Conservation (phyloP, 371 early-diverging fungal species). For the Mortierella sp. region DNA sequence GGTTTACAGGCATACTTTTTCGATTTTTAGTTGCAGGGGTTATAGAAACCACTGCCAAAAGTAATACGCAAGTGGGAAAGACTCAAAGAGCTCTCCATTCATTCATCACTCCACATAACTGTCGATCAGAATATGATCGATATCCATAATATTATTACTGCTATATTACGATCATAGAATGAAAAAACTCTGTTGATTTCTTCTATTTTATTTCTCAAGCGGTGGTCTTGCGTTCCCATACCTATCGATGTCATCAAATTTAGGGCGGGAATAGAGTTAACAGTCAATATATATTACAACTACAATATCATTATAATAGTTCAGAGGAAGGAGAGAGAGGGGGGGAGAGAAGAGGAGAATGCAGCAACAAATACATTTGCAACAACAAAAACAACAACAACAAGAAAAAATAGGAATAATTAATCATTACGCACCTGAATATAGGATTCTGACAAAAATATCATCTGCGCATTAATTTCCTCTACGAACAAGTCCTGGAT, state of each 20-base stretch:
- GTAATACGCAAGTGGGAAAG: not conserved
- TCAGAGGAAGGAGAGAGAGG: not conserved
- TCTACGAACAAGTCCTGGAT: conserved; percentile 95
- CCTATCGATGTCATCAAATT: conserved; percentile 13
- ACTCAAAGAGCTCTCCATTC: too few species aligned
- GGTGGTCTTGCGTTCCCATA: conserved; percentile 44
- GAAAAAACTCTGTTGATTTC: not conserved
- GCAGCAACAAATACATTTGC: not conserved
- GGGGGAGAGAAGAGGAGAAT: not conserved
- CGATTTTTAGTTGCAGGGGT: not conserved
- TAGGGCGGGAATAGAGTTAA: not conserved
- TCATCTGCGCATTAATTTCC: conserved; percentile 95
- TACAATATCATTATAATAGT: not conserved
- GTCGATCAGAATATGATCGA: not conserved
- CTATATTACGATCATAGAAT: not conserved
- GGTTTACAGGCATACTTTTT: not conserved
- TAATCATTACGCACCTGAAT: conserved; percentile 78
- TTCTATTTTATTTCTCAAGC: conserved; percentile 2
- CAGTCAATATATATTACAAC: not conserved
- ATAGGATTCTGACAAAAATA: conserved; percentile 93
- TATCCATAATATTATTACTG: not conserved
- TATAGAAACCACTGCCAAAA: too few species aligned
- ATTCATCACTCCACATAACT: too few species aligned
- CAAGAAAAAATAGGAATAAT: conserved; percentile 1
- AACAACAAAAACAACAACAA: not conserved